phyloP scores from a whole-genome alignment of 2,329 filamentous ascomycete genomes.

The Botrytis medusae region DNA sequence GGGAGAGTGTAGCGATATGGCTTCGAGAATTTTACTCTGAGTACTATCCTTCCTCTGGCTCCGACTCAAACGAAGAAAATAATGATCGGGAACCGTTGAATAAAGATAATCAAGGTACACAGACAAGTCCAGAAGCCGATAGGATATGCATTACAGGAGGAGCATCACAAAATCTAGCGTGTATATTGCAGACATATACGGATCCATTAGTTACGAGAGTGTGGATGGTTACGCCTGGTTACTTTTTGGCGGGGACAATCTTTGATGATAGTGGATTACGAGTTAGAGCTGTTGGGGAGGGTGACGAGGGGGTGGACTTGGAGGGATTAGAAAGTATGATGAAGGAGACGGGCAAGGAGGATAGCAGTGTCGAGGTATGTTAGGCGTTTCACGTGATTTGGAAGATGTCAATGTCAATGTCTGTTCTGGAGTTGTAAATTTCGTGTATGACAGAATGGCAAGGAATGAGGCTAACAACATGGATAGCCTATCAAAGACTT shows the following conservation, averaged over 20 bases:
- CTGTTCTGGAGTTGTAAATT: background rate
- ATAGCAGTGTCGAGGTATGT: constrained; percentile 16
- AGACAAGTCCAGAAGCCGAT: constrained; percentile 36
- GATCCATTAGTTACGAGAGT: constrained; percentile 76
- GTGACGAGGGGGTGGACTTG: constrained; percentile 74
- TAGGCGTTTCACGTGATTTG: background rate
- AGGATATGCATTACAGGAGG: constrained; percentile 82
- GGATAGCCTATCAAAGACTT: constrained; percentile 28
- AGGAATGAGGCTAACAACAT: background rate
- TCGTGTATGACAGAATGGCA: background rate
- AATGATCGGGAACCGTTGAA: background rate
- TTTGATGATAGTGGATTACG: constrained; percentile 80
- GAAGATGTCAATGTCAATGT: background rate
- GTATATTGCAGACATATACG: constrained; percentile 74
- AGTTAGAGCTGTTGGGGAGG: constrained; percentile 71
- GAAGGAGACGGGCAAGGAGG: constrained; percentile 24
- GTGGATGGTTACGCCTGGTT: constrained; percentile 81
- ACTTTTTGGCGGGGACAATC: constrained; percentile 81
- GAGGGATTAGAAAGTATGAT: constrained; percentile 50
- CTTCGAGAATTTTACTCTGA: constrained; percentile 52
- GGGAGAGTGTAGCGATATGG: constrained; percentile 69
- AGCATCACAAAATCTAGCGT: constrained; percentile 79
- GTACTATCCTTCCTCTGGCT: background rate
- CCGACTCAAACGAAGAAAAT: background rate
- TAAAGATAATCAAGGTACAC: constrained; percentile 1